These are phyloP conservation scores for Aspergillus carbonarius DNA, from an alignment of 2,329 filamentous ascomycete species.

Conservation along the genomic window DNA sequence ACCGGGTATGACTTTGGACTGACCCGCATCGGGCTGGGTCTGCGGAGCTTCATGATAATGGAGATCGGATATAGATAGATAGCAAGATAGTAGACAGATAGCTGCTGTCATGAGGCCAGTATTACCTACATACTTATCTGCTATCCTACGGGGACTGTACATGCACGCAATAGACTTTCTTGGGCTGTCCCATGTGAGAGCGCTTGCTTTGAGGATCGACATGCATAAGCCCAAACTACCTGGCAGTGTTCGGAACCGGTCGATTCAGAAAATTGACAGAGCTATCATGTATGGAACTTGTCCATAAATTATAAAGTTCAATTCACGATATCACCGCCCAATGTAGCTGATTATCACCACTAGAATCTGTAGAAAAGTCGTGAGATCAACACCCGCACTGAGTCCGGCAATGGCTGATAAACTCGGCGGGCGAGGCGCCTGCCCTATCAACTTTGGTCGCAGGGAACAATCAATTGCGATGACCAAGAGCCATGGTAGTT, in stretches of 20 bases:
- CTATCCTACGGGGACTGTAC: too few relatives aligned
- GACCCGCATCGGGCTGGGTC: background rate
- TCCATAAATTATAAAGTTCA: background rate
- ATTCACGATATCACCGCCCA: too few relatives aligned
- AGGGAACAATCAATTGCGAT: background rate
- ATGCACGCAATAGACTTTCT: background rate
- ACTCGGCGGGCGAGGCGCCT: too few relatives aligned
- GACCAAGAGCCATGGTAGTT: background rate
- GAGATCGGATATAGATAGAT: background rate
- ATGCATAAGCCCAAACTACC: background rate
- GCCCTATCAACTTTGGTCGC: background rate
- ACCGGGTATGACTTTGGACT: background rate
- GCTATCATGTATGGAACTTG: background rate
- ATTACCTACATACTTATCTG: background rate
- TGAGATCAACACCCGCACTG: too few relatives aligned
- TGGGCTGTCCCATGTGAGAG: background rate
- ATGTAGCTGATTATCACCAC: too few relatives aligned
- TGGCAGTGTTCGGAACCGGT: too few relatives aligned
- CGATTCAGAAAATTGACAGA: too few relatives aligned
- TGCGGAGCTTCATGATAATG: background rate
- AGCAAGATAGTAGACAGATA: background rate
- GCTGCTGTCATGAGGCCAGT: background rate
- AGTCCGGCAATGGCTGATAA: too few relatives aligned
- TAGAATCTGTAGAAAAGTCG: too few relatives aligned
- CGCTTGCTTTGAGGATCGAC: background rate